Base-by-base conservation (phyloP, 352 stramenopile genomes). In the Pythium phragmiticola region DNA sequence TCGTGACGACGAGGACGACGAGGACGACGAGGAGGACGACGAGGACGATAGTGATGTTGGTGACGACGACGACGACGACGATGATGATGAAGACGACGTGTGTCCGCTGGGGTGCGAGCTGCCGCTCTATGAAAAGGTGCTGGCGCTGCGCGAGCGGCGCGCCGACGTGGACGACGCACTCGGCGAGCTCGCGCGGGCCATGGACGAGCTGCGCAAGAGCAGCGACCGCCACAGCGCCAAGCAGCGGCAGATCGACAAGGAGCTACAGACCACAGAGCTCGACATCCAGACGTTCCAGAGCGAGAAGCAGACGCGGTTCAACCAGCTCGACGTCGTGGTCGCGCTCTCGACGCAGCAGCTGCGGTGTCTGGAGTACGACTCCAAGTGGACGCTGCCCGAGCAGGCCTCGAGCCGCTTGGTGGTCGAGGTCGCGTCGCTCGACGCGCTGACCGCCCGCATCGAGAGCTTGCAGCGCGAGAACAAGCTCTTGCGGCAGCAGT, bases 221-320 rank as follows among this genome's bases (percentile, higher is more conserved):
- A 81, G 88, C 53, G 94, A 98, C 13, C 82, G 92, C 2, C 86
- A 97, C 49, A 68, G 78, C 13, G 73, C 74, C 57, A 95, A 94
- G 57, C 90, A 92, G 68, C 84, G 84, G 13, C 71, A 96, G 53
- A 96, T 98, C 47, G 89, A 97, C 70, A 98, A 98, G 74, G 92
- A 98, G 50, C 72, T 97, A 1, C 80, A 90, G 39, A 77, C 76
- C 16, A 97, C 88, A 4, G 84, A 94, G 56, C 75, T 80, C 41
- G 92, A 98, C 54, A 96, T 98, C 36, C 87, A 92, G 66, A 73
- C 80, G 26, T 98, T 98, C 66, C 92, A 98, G 68, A 92, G 83
- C 50, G 91, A 98, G 67, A 98, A 98, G 72, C 94, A 98, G 75
- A 79, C 69, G 59, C 81, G 82, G n/a, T 94, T 95, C 68, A 97